Evolutionary conservation across 176 grass and related monocot genomes (phyloP).

Genomic region (Olyra latifolia): DNA sequence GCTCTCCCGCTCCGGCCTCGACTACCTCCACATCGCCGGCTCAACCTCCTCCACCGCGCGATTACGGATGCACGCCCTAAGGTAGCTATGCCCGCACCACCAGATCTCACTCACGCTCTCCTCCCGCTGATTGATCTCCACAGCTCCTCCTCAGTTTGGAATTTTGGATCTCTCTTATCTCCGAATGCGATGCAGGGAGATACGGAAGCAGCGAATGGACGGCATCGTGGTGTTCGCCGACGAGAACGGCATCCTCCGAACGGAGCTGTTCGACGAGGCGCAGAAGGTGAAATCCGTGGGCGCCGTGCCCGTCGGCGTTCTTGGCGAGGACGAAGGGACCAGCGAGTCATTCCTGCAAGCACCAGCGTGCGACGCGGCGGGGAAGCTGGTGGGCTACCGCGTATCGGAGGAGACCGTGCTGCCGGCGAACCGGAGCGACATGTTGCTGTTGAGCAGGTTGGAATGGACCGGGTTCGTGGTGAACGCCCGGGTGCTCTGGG

Average conservation of each 20-base stretch:
- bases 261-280: conserved; percentile 90
- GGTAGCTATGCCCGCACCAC: conserved; percentile 25
- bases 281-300: conserved; percentile 79
- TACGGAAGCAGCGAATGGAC: conserved; percentile 54
- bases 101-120: conserved; percentile 25
- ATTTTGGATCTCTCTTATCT: not conserved
- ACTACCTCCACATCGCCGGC: conserved; percentile 52
- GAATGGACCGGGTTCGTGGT: conserved; percentile 92
- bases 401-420: conserved; percentile 51
- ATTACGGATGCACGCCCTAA: conserved; percentile 65
- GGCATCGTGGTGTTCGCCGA: conserved; percentile 95
- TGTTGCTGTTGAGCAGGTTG: conserved; percentile 52
- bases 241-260: conserved; percentile 79
- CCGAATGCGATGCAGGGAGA: conserved; percentile 46
- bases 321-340: conserved; percentile 60
- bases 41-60: conserved; percentile 27
- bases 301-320: conserved; percentile 59
- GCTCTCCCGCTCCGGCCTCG: conserved; percentile 51
- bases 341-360: conserved; percentile 66
- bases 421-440: conserved; percentile 48
- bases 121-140: not conserved
- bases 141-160: not conserved
- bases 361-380: conserved; percentile 69
- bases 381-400: conserved; percentile 64
- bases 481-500: conserved; percentile 64